A percentile compares a stretch with the other conserved stretches of the same genome.
Conservation (phyloP, 495 filamentous ascomycete genomes). For the Penicillium silybi region DNA sequence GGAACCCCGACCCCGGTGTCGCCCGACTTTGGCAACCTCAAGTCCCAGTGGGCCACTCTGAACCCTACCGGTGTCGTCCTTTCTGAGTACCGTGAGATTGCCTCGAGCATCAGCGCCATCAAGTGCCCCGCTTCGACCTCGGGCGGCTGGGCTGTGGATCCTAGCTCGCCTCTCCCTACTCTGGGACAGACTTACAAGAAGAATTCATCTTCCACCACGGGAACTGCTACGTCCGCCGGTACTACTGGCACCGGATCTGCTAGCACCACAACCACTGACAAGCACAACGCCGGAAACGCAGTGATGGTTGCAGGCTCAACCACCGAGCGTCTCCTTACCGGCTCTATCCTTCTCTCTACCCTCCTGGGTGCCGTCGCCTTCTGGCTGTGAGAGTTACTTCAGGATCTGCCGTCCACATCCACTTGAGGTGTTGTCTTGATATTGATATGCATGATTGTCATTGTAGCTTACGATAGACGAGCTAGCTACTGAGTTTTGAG, state of each 20-base stretch:
- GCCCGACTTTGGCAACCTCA: conserved; percentile 77
- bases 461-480: conserved; percentile 13
- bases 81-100: conserved; percentile 57
- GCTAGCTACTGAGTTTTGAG: background rate
- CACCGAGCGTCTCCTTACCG: conserved; percentile 20
- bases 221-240: background rate
- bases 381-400: conserved; percentile 16
- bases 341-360: conserved; percentile 21
- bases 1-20: conserved; percentile 71
- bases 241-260: conserved; percentile 10
- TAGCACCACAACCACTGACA: conserved; percentile 12
- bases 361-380: conserved; percentile 20
- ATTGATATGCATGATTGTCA: conserved; percentile 19
- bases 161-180: conserved; percentile 63
- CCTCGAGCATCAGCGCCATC: conserved; percentile 50
- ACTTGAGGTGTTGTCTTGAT: background rate
- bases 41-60: conserved; percentile 70
- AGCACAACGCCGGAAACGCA: conserved; percentile 16
- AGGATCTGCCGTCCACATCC: background rate
- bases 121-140: conserved; percentile 67
- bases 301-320: conserved; percentile 10
- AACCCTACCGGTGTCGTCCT: conserved; percentile 62
- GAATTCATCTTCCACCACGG: background rate
- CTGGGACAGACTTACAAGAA: conserved; percentile 48
- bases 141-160: conserved; percentile 68